Base-by-base conservation (phyloP, 169 alveolate species). In the Cryptosporidium xiaoi region DNA sequence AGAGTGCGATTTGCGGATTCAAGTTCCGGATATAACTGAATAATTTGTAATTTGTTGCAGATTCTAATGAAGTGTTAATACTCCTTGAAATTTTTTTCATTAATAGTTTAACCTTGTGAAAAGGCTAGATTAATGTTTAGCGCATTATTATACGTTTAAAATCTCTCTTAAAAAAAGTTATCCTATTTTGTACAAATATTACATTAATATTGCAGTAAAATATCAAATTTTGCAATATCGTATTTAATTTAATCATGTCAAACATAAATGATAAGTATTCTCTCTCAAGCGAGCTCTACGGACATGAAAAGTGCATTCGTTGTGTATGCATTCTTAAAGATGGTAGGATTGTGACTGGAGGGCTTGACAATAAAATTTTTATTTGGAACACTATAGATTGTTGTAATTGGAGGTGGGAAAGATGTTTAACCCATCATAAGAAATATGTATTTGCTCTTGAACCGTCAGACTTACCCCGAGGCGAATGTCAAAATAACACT, bases 321-420 rank as follows among this genome's bases (percentile, higher is more conserved):
- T 77, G 77, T 44, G 50, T 77, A 13, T 77, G 87, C 27, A 62
- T 77, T 20, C 71, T 77, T 13, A 60, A 46, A 12, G 87, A 77
- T 36, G 44, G 56, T 77, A 18, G 77, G 34, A 60, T 77, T 40
- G 87, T 60, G 33, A 77, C 87, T 1, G 87, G 87, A 12, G 87
- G 87, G 20, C 20, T 60, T 13, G 87, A 77, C 16, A 77, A 77
- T 48, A 33, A 60, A 60, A 40, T 77, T 44, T 58, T 58, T 15
- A 77, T 77, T 60, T 77, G 87, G 87, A 77, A 62, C 3, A 24
- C 15, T 5, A 3, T 36, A 5, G 33, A 8, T 20, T 20, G 40
- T 13, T 10, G 18, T 77, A 12, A 3, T 44, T 77, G 87, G 87
- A 62, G 18, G n/a, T 20, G n/a, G 2, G 65, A 77, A 15, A 51